Evolutionary conservation across 169 alveolate genomes (phyloP).

Genomic region (Plasmodium chabaudi): DNA sequence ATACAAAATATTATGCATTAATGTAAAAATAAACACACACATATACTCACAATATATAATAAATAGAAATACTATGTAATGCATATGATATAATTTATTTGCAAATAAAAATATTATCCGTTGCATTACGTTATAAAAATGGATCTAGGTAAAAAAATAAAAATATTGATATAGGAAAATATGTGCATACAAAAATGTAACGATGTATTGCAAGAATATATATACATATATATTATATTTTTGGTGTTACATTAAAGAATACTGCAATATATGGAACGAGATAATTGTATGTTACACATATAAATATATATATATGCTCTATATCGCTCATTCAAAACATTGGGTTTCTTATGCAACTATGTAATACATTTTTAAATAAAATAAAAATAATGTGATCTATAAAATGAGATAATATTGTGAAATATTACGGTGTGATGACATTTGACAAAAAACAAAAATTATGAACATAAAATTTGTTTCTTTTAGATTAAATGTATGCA

Average conservation of each 20-base stretch:
- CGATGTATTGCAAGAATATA: too few species aligned
- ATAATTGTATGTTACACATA: not conserved
- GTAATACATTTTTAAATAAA: not conserved
- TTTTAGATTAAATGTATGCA: conserved; percentile 7
- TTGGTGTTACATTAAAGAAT: too few species aligned
- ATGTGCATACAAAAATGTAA: not conserved
- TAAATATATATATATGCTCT: not conserved
- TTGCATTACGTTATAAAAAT: conserved; percentile 1
- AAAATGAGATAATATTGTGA: not conserved
- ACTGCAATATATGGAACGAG: too few species aligned
- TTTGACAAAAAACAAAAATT: conserved; percentile 49
- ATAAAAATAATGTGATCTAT: not conserved
- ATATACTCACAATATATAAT: not conserved
- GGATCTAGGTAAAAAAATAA: not conserved
- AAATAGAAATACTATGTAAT: not conserved
- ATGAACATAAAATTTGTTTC: conserved; percentile 16
- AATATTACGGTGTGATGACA: conserved; percentile 1
- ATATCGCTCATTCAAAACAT: conserved; percentile 4
- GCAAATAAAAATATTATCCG: not conserved
- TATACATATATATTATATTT: too few species aligned
- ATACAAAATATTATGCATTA: not conserved
- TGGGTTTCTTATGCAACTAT: conserved; percentile 19
- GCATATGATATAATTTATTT: too few species aligned
- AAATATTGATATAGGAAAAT: conserved; percentile 6
- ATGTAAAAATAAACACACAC: conserved; percentile 1